phyloP scores from a whole-genome alignment of 1,139 yeast genomes.

The Kluyveromyces sp. region DNA sequence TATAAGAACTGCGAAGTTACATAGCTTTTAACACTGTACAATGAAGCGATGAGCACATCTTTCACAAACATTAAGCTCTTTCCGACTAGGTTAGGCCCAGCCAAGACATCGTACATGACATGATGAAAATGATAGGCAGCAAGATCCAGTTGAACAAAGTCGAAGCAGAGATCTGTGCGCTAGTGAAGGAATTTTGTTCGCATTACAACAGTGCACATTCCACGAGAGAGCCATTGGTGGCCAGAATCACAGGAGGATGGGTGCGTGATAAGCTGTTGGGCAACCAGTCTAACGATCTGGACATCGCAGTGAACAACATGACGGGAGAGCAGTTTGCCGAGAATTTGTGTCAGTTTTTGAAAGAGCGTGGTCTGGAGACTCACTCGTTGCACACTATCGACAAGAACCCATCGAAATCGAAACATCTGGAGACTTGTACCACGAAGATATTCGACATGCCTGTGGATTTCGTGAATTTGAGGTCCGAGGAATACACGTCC shows the following conservation, averaged over 20 bases:
- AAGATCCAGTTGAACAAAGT: slow-evolving; percentile 17
- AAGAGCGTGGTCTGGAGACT: slow-evolving; percentile 38
- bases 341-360: slow-evolving; percentile 50
- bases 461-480: slow-evolving; percentile 83
- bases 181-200: slow-evolving; percentile 25
- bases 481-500: slow-evolving; percentile 78
- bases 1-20: no score
- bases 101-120: neutral
- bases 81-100: neutral
- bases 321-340: slow-evolving; percentile 85
- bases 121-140: slow-evolving; percentile 10
- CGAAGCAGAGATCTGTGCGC: slow-evolving; percentile 25
- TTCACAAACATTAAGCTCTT: neutral
- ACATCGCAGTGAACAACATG: slow-evolving; percentile 76
- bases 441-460: slow-evolving; percentile 75
- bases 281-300: slow-evolving; percentile 74
- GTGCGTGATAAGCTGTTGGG: slow-evolving; percentile 90
- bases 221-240: slow-evolving; percentile 35
- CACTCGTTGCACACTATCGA: slow-evolving; percentile 69
- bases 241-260: slow-evolving; percentile 98
- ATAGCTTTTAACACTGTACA: neutral
- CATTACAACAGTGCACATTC: slow-evolving; percentile 16
- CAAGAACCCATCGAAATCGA: slow-evolving; percentile 89
- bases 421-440: slow-evolving; percentile 94
- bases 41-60: neutral